These are phyloP conservation scores for Cryptosporidium muris DNA, from an alignment of 169 alveolate genomes.

Conservation along the genomic window DNA sequence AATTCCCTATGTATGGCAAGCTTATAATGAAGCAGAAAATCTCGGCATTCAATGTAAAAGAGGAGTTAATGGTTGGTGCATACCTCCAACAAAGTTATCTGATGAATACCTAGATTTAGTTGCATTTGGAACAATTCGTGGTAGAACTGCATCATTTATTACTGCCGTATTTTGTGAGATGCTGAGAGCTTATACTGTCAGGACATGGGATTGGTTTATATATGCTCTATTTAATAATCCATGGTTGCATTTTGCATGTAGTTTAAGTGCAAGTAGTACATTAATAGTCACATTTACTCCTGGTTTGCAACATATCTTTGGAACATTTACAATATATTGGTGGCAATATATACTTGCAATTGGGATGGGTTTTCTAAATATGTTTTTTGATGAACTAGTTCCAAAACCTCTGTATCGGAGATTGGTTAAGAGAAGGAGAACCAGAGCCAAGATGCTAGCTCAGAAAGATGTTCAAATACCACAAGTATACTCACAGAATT, in stretches of 20 bases:
- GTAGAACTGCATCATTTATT: conserved; percentile 87
- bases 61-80: conserved; percentile 72
- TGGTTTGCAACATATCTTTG: conserved; percentile 81
- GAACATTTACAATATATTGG: conserved; percentile 85
- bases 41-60: conserved; percentile 24
- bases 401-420: conserved; percentile 85
- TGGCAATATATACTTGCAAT: conserved; percentile 87
- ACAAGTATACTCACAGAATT: neutral
- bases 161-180: conserved; percentile 91
- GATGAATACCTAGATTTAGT: conserved; percentile 80
- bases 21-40: conserved; percentile 39
- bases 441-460: conserved; percentile 60
- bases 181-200: conserved; percentile 91
- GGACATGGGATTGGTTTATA: conserved; percentile 89
- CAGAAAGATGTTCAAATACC: conserved; percentile 21
- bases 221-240: conserved; percentile 86
- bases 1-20: conserved; percentile 24
- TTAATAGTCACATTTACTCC: conserved; percentile 85
- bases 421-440: conserved; percentile 64
- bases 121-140: conserved; percentile 84
- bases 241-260: conserved; percentile 91
- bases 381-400: conserved; percentile 84
- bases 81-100: conserved; percentile 71
- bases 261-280: conserved; percentile 87
- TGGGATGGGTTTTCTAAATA: conserved; percentile 83